phyloP scores from a whole-genome alignment of 2,329 filamentous ascomycete species.

The Gnomoniopsis sp. region DNA sequence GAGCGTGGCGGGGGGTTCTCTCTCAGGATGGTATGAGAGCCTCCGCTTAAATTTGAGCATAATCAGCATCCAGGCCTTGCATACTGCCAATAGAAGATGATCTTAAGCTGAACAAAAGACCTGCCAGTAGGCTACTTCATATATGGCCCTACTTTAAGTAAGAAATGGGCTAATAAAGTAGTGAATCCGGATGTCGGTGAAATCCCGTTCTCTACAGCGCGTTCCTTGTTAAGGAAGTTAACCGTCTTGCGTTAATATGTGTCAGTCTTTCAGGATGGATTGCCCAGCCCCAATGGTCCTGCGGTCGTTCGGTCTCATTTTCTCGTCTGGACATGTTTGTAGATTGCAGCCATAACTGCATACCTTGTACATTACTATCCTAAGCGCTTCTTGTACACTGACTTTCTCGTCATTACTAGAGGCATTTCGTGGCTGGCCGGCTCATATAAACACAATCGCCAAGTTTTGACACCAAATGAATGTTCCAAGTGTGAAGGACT shows the following conservation, averaged over 20 bases:
- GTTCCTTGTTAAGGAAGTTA: too few relatives aligned
- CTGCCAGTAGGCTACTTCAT: too few relatives aligned
- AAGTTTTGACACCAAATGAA: neutral
- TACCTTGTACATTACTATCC: slow-evolving; percentile 12
- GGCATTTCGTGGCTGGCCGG: neutral
- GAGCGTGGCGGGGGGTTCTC: slow-evolving; percentile 64
- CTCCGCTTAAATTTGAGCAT: neutral
- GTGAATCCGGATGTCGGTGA: too few relatives aligned
- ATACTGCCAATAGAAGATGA: neutral
- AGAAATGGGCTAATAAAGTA: too few relatives aligned
- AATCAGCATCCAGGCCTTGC: neutral
- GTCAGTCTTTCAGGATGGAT: too few relatives aligned
- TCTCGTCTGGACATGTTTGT: too few relatives aligned
- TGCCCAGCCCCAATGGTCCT: too few relatives aligned
- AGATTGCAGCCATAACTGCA: neutral
- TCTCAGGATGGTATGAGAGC: slow-evolving; percentile 54
- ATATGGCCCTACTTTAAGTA: too few relatives aligned
- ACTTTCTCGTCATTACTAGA: slow-evolving; percentile 17
- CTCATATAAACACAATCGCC: neutral
- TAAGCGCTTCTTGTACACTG: neutral
- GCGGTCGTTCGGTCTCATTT: too few relatives aligned
- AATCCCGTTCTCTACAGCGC: too few relatives aligned
- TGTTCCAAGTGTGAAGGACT: neutral
- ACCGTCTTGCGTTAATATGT: too few relatives aligned
- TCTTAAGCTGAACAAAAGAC: too few relatives aligned